Conservation (phyloP, 1,284 basidiomycete species). For the Malassezia japonica region DNA sequence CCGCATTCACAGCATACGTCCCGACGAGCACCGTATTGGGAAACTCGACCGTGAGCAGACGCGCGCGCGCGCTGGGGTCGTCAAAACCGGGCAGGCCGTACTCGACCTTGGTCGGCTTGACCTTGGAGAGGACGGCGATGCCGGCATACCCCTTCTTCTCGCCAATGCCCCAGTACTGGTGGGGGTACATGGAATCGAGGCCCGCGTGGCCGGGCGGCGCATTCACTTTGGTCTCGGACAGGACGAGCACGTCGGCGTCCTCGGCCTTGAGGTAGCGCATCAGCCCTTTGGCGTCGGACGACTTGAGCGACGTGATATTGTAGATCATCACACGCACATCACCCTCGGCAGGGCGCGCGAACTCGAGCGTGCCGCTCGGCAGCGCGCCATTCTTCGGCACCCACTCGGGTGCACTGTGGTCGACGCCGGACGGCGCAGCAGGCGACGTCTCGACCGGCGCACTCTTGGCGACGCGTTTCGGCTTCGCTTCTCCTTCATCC, state of each 20-base stretch:
- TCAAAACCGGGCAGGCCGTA: conserved; percentile 56
- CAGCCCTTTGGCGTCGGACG: conserved; percentile 35
- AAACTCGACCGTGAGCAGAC: conserved; percentile 64
- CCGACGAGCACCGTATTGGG: conserved; percentile 62
- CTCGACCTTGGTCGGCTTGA: conserved; percentile 56
- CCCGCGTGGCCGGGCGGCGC: conserved; percentile 30
- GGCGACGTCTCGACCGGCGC: background rate
- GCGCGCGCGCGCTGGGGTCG: conserved; percentile 28
- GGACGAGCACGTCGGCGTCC: conserved; percentile 38
- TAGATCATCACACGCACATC: conserved; percentile 28
- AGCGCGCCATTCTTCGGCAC: conserved; percentile 18
- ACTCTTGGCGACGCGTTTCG: background rate
- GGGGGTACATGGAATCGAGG: conserved; percentile 29
- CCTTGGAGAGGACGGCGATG: conserved; percentile 68
- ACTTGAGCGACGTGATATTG: conserved; percentile 43
- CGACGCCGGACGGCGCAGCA: conserved; percentile 11
- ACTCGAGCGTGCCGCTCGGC: conserved; percentile 5
- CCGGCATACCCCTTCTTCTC: conserved; percentile 55
- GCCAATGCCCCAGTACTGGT: conserved; percentile 46
- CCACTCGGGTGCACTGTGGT: conserved; percentile 13
- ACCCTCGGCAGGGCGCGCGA: conserved; percentile 13
- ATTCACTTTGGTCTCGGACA: conserved; percentile 44
- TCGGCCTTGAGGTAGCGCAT: conserved; percentile 42
- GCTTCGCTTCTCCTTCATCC: background rate
- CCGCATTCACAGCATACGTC: conserved; percentile 82